Conservation (phyloP, 805 yeast genomes). For the Candida wancherniae region DNA sequence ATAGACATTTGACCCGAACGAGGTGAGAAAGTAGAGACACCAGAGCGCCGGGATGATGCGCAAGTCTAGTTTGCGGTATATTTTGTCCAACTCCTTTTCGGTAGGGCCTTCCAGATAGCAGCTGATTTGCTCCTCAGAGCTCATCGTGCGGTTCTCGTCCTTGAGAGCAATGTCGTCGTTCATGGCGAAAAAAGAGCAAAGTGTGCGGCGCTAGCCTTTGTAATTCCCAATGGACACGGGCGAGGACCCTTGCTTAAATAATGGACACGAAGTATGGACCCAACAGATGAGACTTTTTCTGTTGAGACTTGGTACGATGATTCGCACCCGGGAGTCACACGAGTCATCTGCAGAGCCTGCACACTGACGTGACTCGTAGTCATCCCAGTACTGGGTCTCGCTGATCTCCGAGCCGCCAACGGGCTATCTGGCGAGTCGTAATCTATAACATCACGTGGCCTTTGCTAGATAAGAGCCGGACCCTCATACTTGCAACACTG, state of each 20-base stretch:
- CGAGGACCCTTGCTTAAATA: no score
- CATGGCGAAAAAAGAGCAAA: not conserved
- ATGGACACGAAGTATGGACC: no score
- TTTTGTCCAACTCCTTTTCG: slow-evolving; percentile 38
- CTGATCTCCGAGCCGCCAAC: no score
- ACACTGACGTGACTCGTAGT: slow-evolving; percentile 15
- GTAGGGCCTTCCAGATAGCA: slow-evolving; percentile 3
- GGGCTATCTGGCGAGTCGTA: no score
- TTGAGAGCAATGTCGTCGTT: slow-evolving; percentile 4
- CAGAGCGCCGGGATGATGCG: slow-evolving; percentile 81
- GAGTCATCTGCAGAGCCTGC: slow-evolving; percentile 14
- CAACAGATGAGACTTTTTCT: no score
- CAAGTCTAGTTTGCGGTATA: slow-evolving; percentile 59
- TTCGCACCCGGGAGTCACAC: slow-evolving; percentile 15
- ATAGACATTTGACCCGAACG: slow-evolving; percentile 72
- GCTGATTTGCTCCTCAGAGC: slow-evolving; percentile 10
- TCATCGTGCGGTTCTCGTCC: slow-evolving; percentile 2
- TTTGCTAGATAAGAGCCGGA: no score
- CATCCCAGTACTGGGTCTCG: no score
- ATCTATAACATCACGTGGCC: no score
- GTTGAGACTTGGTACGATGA: no score
- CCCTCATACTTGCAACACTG: no score
- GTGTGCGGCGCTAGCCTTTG: not conserved
- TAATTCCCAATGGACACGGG: slow-evolving; percentile 1
- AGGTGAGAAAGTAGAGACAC: slow-evolving; percentile 71